These are phyloP conservation scores for Candida maltosa DNA, from an alignment of 805 yeast genomes.

Conservation along the genomic window DNA sequence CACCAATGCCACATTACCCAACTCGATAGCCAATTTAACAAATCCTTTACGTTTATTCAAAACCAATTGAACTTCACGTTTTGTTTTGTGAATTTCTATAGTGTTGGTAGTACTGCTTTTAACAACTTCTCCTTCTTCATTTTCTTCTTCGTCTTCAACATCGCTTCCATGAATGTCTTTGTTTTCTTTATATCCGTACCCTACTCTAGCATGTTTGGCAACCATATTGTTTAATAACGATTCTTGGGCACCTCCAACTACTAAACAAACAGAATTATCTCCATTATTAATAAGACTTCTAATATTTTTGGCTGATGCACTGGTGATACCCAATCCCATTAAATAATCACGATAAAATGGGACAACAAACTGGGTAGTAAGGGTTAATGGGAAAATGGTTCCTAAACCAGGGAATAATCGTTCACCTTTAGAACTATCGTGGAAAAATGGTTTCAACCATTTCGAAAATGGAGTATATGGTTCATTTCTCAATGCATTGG, in stretches of 20 bases:
- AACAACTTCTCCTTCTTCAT: conserved; percentile 1
- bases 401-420: conserved; percentile 78
- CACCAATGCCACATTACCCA: conserved; percentile 75
- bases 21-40: conserved; percentile 76
- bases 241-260: conserved; percentile 95
- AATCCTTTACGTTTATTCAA: conserved; percentile 82
- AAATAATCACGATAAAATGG: conserved; percentile 89
- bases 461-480: conserved; percentile 36
- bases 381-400: conserved; percentile 69
- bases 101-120: conserved; percentile 8
- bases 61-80: conserved; percentile 57
- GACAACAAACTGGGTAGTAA: conserved; percentile 75
- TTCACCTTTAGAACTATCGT: conserved; percentile 70
- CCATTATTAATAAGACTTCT: conserved; percentile 55
- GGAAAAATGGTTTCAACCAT: conserved; percentile 34
- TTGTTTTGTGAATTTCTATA: conserved; percentile 1
- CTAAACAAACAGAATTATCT: conserved; percentile 79
- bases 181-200: conserved; percentile 27
- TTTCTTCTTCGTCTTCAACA: conserved; percentile 9
- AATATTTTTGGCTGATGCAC: conserved; percentile 77
- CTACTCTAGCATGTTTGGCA: conserved; percentile 27
- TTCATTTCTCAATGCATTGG: conserved; percentile 45
- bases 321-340: conserved; percentile 74
- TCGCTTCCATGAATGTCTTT: conserved; percentile 8
- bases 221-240: conserved; percentile 54